Evolutionary conservation across 352 stramenopile species (phyloP), one percentile per base, ranked within the genome.

Genomic region (Phytophthora macrochlamydospora): DNA sequence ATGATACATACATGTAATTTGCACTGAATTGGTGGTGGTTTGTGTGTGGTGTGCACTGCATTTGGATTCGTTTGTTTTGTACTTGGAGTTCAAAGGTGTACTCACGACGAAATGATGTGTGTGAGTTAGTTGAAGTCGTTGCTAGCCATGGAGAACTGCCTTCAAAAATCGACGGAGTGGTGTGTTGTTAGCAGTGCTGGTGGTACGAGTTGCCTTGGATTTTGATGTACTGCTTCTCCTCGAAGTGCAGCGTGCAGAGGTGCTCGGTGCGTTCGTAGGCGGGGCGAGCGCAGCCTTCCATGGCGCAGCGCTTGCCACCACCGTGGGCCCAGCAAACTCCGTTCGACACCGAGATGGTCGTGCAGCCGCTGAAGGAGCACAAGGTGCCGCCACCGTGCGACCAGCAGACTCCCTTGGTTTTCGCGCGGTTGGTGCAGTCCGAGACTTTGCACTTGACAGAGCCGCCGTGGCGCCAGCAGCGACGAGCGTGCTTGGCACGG

Each of bases 281-380:
- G 2, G 76, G 77, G 31, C 75, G 72, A 14, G 72, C 69, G 70
- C 90, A 97, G 52, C 82, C 78, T 12, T 79, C 76, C 37, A 92
- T 75, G 2, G 59, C 59, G 66, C 90, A 97, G 56, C 90, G 87
- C 75, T 93, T 94, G 61, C 90, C 90, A 31, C 90, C 90, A 18
- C 90, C 90, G 62, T 97, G 90, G 29, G 81, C 78, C 76, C 78
- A 86, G 61, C 81, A 88, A 2, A 85, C 73, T 13, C 81, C 76
- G 40, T 90, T 90, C 3, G 79, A 87, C 45, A 87, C 76, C 3
- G 76, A 72, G 59, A 83, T 85, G 6, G 73, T 85, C 4, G 62
- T 64, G 51, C 80, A 89, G 9, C 69, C 65, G 8, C 42, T 55
- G 58, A 79, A 76, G 0, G 75, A 80, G 60, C 80, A 89, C 12